phyloP scores from a whole-genome alignment of 441 rosid genomes.

The Hura crepitans region DNA sequence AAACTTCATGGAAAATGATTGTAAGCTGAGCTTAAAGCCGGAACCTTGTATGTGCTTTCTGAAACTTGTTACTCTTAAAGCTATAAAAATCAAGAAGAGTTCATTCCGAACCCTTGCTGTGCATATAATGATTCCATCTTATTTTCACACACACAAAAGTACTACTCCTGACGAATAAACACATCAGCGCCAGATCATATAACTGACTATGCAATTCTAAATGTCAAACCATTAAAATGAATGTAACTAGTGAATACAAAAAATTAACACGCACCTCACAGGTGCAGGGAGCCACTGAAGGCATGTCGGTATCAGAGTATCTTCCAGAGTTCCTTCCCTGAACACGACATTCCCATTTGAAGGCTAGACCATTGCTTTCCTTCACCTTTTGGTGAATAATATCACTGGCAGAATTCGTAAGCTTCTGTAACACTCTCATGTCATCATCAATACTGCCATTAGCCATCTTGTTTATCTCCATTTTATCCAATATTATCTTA shows the following conservation, averaged over 20 bases:
- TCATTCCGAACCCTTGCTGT: background rate
- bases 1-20: background rate
- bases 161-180: background rate
- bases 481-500: constrained; percentile 38
- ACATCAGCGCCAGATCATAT: background rate
- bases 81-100: background rate
- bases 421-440: constrained; percentile 36
- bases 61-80: background rate
- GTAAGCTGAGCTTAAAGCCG: background rate
- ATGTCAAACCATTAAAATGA: background rate
- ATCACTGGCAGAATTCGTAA: constrained; percentile 41
- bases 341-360: constrained; percentile 23
- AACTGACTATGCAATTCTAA: no score
- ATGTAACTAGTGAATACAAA: background rate
- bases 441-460: constrained; percentile 42
- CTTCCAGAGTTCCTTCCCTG: constrained; percentile 28
- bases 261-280: constrained; percentile 43
- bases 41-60: background rate
- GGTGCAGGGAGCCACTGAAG: constrained; percentile 30
- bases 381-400: constrained; percentile 32
- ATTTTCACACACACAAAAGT: background rate
- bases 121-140: background rate
- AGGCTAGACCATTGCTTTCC: constrained; percentile 20
- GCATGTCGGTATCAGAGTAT: constrained; percentile 30
- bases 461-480: constrained; percentile 27